Evolutionary conservation across 768 basidiomycete species (phyloP).

Genomic region (Mycena alexandri): DNA sequence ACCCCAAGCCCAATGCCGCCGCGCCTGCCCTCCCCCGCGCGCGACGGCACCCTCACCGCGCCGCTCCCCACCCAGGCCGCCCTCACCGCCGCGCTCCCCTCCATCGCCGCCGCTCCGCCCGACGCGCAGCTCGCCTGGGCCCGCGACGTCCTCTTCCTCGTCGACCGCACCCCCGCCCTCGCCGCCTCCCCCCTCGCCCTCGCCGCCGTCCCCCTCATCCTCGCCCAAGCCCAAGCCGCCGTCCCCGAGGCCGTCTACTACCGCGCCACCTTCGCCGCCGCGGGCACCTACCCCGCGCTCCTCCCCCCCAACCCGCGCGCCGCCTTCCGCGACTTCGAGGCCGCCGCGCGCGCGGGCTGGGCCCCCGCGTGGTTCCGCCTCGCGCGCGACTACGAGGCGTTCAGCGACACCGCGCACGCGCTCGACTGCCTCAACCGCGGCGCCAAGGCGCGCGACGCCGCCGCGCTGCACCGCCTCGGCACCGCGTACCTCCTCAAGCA

Average conservation of each 20-base stretch:
- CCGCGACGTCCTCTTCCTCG: constrained; percentile 84
- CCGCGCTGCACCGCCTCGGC: constrained; percentile 70
- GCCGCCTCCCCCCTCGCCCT: constrained; percentile 61
- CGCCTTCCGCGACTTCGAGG: constrained; percentile 93
- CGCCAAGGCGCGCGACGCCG: constrained; percentile 58
- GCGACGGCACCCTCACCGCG: constrained; percentile 68
- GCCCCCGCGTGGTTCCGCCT: constrained; percentile 91
- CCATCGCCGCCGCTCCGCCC: constrained; percentile 66
- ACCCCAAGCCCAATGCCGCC: constrained; percentile 44
- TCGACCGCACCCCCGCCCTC: constrained; percentile 66
- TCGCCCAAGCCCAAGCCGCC: constrained; percentile 63
- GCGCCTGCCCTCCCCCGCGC: constrained; percentile 40
- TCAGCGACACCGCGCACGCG: constrained; percentile 1
- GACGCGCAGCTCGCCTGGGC: constrained; percentile 85
- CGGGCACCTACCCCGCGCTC: constrained; percentile 77
- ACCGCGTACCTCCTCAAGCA: constrained; percentile 95
- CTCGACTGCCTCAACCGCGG: constrained; percentile 1
- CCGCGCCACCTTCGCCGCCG: constrained; percentile 78
- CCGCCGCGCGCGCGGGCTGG: constrained; percentile 82
- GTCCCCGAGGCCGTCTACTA: constrained; percentile 82
- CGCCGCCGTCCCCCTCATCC: constrained; percentile 73
- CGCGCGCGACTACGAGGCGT: constrained; percentile 90
- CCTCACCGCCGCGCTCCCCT: constrained; percentile 63
- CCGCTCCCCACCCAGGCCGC: constrained; percentile 75
- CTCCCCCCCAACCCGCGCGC: constrained; percentile 75